Percentiles rank a stretch among this genome's conserved stretches.
These are phyloP conservation scores for Davidsoniella virescens DNA, from an alignment of 2,329 filamentous ascomycete species.

Conservation along the genomic window DNA sequence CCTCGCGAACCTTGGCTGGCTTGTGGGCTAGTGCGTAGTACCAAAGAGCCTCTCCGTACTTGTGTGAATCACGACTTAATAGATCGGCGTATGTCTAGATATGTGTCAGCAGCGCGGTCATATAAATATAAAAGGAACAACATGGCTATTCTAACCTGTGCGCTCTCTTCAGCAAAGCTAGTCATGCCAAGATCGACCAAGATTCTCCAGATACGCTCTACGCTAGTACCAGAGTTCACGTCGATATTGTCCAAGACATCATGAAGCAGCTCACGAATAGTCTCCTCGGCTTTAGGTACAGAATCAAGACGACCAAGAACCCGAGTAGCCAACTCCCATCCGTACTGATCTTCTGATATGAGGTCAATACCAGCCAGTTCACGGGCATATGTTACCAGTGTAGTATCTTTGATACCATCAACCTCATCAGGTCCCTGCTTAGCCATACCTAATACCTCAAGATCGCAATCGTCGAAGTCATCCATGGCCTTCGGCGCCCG, in stretches of 20 bases:
- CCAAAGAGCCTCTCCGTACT: constrained; percentile 73
- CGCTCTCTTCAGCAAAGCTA: constrained; percentile 62
- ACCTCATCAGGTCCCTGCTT: constrained; percentile 40
- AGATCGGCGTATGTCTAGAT: constrained; percentile 65
- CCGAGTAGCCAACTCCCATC: constrained; percentile 81
- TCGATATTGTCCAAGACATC: constrained; percentile 46
- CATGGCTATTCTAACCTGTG: constrained; percentile 47
- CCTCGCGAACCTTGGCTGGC: constrained; percentile 61
- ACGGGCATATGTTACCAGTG: constrained; percentile 61
- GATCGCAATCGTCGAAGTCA: constrained; percentile 52
- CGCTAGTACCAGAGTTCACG: constrained; percentile 50
- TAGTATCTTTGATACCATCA: constrained; percentile 60
- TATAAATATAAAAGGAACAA: neutral
- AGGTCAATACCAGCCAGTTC: constrained; percentile 41
- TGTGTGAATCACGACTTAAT: constrained; percentile 52
- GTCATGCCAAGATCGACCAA: constrained; percentile 65
- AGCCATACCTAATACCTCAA: constrained; percentile 63
- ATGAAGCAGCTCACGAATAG: constrained; percentile 55
- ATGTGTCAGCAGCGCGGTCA: constrained; percentile 16
- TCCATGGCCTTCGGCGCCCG: constrained; percentile 30
- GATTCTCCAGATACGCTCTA: constrained; percentile 68
- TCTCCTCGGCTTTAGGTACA: constrained; percentile 50
- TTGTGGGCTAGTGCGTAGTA: constrained; percentile 82
- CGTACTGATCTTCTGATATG: constrained; percentile 39
- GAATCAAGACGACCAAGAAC: constrained; percentile 71